These are phyloP conservation scores for Pouteria glomerata DNA, from an alignment of 148 eudicot genomes.

Conservation along the genomic window DNA sequence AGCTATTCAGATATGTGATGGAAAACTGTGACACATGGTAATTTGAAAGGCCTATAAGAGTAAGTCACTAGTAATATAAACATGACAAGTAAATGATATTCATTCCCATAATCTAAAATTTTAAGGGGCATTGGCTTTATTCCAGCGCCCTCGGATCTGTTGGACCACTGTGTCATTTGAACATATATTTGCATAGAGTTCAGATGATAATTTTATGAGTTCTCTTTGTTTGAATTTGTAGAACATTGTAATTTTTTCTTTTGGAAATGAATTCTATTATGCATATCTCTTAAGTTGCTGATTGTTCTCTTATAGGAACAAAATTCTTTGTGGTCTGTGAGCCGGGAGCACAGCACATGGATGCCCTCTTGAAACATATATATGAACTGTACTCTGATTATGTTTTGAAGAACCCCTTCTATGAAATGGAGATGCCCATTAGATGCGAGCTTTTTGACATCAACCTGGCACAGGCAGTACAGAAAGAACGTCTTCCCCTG, in stretches of 20 bases:
- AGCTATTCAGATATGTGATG: neutral
- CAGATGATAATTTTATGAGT: no score
- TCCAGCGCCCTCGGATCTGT: no score
- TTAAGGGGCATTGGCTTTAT: no score
- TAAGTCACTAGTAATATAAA: neutral
- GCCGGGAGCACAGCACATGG: conserved; percentile 77
- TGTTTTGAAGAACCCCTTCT: conserved; percentile 90
- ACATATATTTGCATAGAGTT: no score
- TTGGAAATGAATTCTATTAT: neutral
- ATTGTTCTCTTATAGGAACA: conserved; percentile 42
- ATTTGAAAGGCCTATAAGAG: neutral
- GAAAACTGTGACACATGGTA: neutral
- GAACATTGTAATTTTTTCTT: neutral
- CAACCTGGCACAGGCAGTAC: conserved; percentile 75
- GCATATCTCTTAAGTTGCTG: neutral
- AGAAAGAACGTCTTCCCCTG: conserved; percentile 72
- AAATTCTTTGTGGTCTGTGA: conserved; percentile 82
- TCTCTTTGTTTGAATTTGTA: no score
- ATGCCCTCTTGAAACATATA: conserved; percentile 57
- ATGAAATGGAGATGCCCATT: conserved; percentile 99
- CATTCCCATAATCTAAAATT: neutral
- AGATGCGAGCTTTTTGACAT: conserved; percentile 93
- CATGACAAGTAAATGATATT: neutral
- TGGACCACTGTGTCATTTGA: no score
- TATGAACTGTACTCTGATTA: conserved; percentile 85